Base-by-base conservation (phyloP, 2,329 filamentous ascomycete genomes). In the Colletotrichum liaoningense region DNA sequence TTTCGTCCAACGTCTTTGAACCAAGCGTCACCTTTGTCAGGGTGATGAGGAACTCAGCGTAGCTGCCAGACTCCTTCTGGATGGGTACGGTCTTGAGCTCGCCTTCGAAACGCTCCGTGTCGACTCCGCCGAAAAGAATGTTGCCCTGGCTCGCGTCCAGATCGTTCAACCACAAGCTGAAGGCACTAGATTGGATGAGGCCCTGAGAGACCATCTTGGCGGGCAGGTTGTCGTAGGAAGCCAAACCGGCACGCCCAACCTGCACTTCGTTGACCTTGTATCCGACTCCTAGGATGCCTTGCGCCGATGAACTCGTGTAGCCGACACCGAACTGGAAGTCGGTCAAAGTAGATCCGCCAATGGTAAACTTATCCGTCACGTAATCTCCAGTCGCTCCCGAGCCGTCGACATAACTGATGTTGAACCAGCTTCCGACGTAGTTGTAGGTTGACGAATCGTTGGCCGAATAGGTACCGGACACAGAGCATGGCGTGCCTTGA, bases 401-500 rank as follows among this genome's bases (percentile, higher is more conserved):
- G 58, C 94, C 94, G 82, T 98, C 95, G 54, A 93, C 93, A 77
- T 98, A 98, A 1, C 92, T 91, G 75, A 98, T 97, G 83, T 96
- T 95, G 85, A 98, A 98, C 73, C 91, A 87, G 79, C 89, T 91
- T 75, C 91, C 92, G 67, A 97, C 82, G 79, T 92, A 95, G 42
- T 87, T 79, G 82, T 95, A 96, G 2, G 94, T 94, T 2, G 93
- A 94, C 0, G 95, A 97, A 1, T 86, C 82, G 79, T 93, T 93
- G 54, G 93, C 88, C 56, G 84, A 81, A 81, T 95, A 97, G 1
- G 91, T 91, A 16, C 94, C 94, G 1, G 90, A 88, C 22, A 82
- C 83, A 6, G 82, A 78, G 79, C 94, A 97, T 1, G 88, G 87
- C 16, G 86, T 79, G 1, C 81, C 80, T 1, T 79, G 77, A 5